Evolutionary conservation across 805 yeast genomes (phyloP), one percentile per base, ranked within the genome.

Genomic region (Ogataea nakhonphanomensis): DNA sequence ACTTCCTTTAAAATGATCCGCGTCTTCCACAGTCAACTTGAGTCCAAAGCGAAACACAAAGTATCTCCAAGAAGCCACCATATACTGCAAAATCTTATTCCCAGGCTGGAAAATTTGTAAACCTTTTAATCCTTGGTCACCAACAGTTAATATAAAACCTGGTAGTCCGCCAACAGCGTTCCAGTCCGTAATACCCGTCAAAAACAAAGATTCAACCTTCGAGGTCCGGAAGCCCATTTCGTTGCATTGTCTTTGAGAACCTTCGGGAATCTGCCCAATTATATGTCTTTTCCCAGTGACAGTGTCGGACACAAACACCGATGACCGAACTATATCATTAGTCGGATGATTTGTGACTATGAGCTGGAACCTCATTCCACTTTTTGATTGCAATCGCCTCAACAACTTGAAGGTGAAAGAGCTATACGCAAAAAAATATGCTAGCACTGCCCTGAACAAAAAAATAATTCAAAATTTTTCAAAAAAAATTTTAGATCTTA

Each of bases 101-200:
- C 64, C 64, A n/a, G 81, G 76, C 35, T 78, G 74, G 51, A 64
- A 72, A 0, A 87, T 64, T n/a, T 70, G 71, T 27, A 85, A 57
- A 6, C 69, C 69, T 34, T 74, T 72, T 46, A 73, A 70, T 2
- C 88, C 89, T 51, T 87, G 84, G 51, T 88, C 96, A 41, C 86
- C 79, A 10, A 84, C 69, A 0, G 97, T 87, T 36, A 91, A 65
- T 35, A 91, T 76, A 53, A 87, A 65, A 0, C 99, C 99, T 0
- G 98, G 97, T 6, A 91, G 61, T 0, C 99, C 99, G n/a, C 95
- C 87, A 2, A 88, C 65, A n/a, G 81, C 71, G 5, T 73, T 59
- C 96, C 96, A 91, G 39, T 73, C 62, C 8, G 85, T 46, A n/a
- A 66, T 67, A 3, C 99, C 99, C 0, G 96, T 80, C 4, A 93